phyloP scores from a whole-genome alignment of 768 basidiomycete species.

The Lactarius trivialis region DNA sequence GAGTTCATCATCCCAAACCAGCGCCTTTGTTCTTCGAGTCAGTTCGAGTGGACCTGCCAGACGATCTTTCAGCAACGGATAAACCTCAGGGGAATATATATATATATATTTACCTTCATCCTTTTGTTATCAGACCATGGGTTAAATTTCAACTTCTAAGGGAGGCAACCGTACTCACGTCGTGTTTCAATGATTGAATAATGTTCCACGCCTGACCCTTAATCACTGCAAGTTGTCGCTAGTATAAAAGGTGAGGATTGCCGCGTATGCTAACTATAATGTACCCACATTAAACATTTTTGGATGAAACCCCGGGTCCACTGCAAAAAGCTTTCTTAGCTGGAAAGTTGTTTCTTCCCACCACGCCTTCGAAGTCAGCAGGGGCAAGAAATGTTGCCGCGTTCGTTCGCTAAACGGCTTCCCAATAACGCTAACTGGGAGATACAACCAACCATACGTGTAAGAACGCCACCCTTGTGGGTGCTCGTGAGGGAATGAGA shows the following conservation, averaged over 20 bases:
- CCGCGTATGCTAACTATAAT: neutral
- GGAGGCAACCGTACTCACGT: conserved; percentile 38
- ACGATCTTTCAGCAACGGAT: conserved; percentile 12
- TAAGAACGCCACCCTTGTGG: conserved; percentile 72
- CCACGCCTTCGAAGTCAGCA: conserved; percentile 80
- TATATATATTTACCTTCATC: conserved; percentile 57
- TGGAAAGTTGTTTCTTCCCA: conserved; percentile 85
- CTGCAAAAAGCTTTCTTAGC: conserved; percentile 66
- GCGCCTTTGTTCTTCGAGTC: conserved; percentile 71
- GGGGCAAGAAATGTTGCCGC: conserved; percentile 71
- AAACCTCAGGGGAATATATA: neutral
- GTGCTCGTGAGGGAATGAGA: conserved; percentile 89
- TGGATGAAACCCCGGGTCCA: conserved; percentile 83
- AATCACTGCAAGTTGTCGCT: conserved; percentile 87
- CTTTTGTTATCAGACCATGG: conserved; percentile 32
- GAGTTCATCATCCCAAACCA: conserved; percentile 85
- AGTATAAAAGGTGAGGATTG: conserved; percentile 12
- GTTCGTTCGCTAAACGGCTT: conserved; percentile 81
- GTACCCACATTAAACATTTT: conserved; percentile 75
- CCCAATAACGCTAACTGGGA: conserved; percentile 81
- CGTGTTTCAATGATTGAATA: conserved; percentile 73
- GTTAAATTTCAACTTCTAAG: neutral
- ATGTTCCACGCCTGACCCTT: conserved; percentile 93
- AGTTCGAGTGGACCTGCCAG: conserved; percentile 77
- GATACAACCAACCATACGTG: conserved; percentile 84